Conservation (phyloP, 2,329 filamentous ascomycete species). For the Diaporthe humulicola region DNA sequence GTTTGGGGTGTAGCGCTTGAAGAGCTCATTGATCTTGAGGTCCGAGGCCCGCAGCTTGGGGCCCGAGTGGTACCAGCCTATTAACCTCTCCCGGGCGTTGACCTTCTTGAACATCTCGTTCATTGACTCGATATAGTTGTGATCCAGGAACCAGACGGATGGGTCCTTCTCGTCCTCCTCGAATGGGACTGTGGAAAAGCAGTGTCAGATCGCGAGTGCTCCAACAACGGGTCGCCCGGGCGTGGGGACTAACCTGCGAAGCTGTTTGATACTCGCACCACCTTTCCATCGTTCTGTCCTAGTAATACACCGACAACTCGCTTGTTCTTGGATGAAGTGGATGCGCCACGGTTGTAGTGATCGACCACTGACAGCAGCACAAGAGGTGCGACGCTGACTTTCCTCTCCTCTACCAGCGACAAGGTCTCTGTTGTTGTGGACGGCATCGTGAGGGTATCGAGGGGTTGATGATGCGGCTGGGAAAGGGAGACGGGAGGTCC, state of each 20-base stretch:
- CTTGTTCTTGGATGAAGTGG: conserved; percentile 85
- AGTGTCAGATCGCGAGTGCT: conserved; percentile 32
- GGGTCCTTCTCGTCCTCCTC: conserved; percentile 99
- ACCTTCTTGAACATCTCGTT: conserved; percentile 99
- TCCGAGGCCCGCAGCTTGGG: conserved; percentile 97
- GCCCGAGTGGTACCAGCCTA: conserved; percentile 99
- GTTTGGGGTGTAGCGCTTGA: conserved; percentile 98
- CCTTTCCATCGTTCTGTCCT: conserved; percentile 96
- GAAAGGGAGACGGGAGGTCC: conserved; percentile 33
- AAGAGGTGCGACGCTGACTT: conserved; percentile 96
- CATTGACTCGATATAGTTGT: conserved; percentile 99
- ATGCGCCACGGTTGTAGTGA: conserved; percentile 94
- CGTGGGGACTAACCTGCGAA: conserved; percentile 81
- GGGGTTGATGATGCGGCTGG: conserved; percentile 28
- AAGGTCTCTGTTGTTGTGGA: conserved; percentile 97
- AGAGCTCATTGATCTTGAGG: conserved; percentile 98
- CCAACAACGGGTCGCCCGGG: conserved; percentile 5
- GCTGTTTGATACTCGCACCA: conserved; percentile 97
- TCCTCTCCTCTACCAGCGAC: conserved; percentile 87
- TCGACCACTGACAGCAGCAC: conserved; percentile 98
- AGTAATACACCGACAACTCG: conserved; percentile 95
- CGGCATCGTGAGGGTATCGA: conserved; percentile 76
- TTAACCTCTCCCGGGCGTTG: conserved; percentile 97
- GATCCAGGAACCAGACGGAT: conserved; percentile 98
- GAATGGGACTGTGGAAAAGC: conserved; percentile 70